Conservation (phyloP, 1,139 yeast genomes). For the Neolecta irregularis region DNA sequence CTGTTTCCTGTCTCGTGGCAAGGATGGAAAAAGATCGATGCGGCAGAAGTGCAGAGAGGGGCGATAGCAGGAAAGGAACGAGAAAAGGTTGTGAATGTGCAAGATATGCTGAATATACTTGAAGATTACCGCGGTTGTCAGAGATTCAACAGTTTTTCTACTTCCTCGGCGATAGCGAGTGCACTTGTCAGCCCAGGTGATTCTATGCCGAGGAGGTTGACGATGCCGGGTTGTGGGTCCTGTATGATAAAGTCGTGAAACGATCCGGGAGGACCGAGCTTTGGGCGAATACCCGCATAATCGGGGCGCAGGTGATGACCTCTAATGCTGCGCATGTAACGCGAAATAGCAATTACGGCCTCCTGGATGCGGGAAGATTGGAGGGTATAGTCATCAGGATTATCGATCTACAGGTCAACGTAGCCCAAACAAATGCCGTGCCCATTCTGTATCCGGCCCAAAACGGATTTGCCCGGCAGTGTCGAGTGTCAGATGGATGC, state of each 20-base stretch:
- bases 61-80: constrained; percentile 35
- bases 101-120: constrained; percentile 35
- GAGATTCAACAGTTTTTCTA: constrained; percentile 32
- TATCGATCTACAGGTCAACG: no score
- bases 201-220: constrained; percentile 69
- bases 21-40: constrained; percentile 53
- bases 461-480: constrained; percentile 65
- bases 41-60: constrained; percentile 40
- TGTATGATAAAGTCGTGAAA: constrained; percentile 67
- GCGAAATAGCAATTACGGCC: constrained; percentile 44
- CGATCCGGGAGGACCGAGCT: constrained; percentile 33
- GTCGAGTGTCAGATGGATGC: constrained; percentile 76
- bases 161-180: constrained; percentile 68
- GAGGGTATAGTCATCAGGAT: constrained; percentile 22
- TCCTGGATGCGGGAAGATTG: constrained; percentile 27
- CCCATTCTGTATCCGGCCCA: constrained; percentile 88
- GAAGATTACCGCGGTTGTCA: constrained; percentile 14
- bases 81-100: constrained; percentile 37
- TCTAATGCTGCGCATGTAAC: constrained; percentile 48
- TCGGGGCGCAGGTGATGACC: constrained; percentile 42
- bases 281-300: constrained; percentile 76
- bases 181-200: constrained; percentile 79
- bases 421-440: no score
- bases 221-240: constrained; percentile 58
- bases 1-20: constrained; percentile 35